Evolutionary conservation across 345 rosid genomes (phyloP), one percentile per base, ranked within the genome.

Genomic region (Atalantia buxifolia): DNA sequence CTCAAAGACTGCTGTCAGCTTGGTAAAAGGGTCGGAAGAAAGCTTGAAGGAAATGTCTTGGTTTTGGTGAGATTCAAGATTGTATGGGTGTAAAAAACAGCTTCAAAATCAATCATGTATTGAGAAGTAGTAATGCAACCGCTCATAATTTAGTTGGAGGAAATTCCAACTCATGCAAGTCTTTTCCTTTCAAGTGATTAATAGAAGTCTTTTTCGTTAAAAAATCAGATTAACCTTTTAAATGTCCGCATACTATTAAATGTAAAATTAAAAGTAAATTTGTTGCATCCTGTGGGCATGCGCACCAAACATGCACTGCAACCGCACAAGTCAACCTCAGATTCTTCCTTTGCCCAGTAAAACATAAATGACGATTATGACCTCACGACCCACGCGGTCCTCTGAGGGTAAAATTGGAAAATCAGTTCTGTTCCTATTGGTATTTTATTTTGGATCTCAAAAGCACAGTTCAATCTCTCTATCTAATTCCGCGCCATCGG

Each of bases 371-470:
- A 75, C 68, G 13, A 77, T 24, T 19, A 5, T 45, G 53, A 2
- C 78, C 82, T 72, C 65, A 13, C 2, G 2, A n/a, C 24, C 59
- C 24, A 10, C 0, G 0, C 0, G 3, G 59, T 9, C 13, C 0
- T 22, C 5, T 0, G n/a, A 57, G 53, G 66, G 13, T 21, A 72
- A 24, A 57, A 57, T n/a, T 5, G 53, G 35, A 72, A 72, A 72
- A 28, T 30, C 22, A 30, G 35, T 30, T 50, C 31, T 33, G 5
- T 19, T 72, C 48, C 10, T 21, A 9, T 22, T 45, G 50, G 65
- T 56, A 35, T 64, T 64, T 33, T 16, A 33, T 28, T 60, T 35
- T 50, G 80, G 86, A 81, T 81, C 86, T 75, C 33, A 77, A 9
- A 55, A 5, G 18, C 72, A 53, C 5, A 53, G 21, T 53, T 66